phyloP scores from a whole-genome alignment of 2,329 filamentous ascomycete genomes.

The Colletotrichum plurivorum region DNA sequence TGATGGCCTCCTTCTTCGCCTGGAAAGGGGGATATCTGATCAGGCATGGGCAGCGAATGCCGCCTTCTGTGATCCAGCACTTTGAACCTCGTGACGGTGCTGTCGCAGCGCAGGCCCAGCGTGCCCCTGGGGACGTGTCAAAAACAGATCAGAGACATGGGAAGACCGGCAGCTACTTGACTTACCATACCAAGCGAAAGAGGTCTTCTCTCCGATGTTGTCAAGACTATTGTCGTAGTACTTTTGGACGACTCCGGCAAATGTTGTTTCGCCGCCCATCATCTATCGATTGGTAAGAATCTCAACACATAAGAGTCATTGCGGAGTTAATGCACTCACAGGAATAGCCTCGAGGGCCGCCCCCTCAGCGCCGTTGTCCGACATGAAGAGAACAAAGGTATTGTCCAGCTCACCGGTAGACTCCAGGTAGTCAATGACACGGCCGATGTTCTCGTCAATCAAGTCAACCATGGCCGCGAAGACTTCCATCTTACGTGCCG shows the following conservation, averaged over 20 bases:
- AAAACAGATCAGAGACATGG: not conserved
- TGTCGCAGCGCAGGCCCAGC: slow-evolving; percentile 60
- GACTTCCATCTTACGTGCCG: slow-evolving; percentile 56
- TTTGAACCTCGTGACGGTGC: slow-evolving; percentile 44
- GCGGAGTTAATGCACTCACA: not conserved
- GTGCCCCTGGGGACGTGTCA: slow-evolving; percentile 42
- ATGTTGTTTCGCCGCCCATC: slow-evolving; percentile 27
- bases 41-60: slow-evolving; percentile 55
- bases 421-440: slow-evolving; percentile 64
- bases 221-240: slow-evolving; percentile 66
- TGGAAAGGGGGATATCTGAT: slow-evolving; percentile 46
- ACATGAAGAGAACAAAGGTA: slow-evolving; percentile 69
- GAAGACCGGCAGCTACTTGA: not conserved
- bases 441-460: slow-evolving; percentile 67
- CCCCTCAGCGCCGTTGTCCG: slow-evolving; percentile 60
- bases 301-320: not conserved
- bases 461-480: slow-evolving; percentile 71
- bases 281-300: not conserved
- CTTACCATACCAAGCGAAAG: slow-evolving; percentile 65
- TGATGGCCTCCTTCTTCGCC: slow-evolving; percentile 51
- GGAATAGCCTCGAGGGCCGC: slow-evolving; percentile 36
- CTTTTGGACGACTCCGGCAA: slow-evolving; percentile 60
- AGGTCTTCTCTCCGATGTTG: slow-evolving; percentile 65
- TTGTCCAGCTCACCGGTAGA: slow-evolving; percentile 65
- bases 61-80: slow-evolving; percentile 3